phyloP scores from a whole-genome alignment of 371 early-diverging fungal genomes.

The Lichtheimia ornata region DNA sequence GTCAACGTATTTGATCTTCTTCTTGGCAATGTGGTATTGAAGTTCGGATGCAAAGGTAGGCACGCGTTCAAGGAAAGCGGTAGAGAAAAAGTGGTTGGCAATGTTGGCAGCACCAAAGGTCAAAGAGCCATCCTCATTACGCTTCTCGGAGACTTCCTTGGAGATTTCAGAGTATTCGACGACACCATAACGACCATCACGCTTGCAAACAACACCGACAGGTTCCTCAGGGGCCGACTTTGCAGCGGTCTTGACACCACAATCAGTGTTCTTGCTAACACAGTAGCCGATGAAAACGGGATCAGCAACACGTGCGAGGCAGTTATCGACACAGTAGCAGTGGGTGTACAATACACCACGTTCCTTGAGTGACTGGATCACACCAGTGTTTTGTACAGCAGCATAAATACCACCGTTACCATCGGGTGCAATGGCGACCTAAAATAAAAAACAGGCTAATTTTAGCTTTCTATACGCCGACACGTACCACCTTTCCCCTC shows the following conservation, averaged over 20 bases:
- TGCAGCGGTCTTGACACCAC: constrained; percentile 93
- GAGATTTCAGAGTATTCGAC: constrained; percentile 97
- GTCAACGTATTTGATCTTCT: constrained; percentile 95
- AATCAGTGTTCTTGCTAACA: constrained; percentile 81
- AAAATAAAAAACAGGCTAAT: constrained; percentile 63
- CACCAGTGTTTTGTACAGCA: constrained; percentile 76
- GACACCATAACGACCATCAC: constrained; percentile 81
- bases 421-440: constrained; percentile 73
- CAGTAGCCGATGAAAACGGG: constrained; percentile 93
- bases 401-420: constrained; percentile 86
- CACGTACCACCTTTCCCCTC: too few relatives aligned
- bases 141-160: constrained; percentile 66
- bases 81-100: constrained; percentile 96
- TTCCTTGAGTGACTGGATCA: constrained; percentile 71
- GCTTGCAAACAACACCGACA: constrained; percentile 93
- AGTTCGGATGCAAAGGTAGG: constrained; percentile 79
- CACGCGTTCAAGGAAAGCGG: constrained; percentile 85
- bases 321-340: constrained; percentile 96
- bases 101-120: constrained; percentile 94
- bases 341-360: constrained; percentile 88
- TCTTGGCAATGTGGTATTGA: constrained; percentile 94
- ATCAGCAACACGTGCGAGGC: constrained; percentile 92
- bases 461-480: neutral
- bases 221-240: constrained; percentile 85
- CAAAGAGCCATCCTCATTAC: constrained; percentile 69